Percentiles rank a stretch among this genome's conserved stretches.
Evolutionary conservation across 768 basidiomycete genomes (phyloP).

Genomic region (Tulasnella sp.): DNA sequence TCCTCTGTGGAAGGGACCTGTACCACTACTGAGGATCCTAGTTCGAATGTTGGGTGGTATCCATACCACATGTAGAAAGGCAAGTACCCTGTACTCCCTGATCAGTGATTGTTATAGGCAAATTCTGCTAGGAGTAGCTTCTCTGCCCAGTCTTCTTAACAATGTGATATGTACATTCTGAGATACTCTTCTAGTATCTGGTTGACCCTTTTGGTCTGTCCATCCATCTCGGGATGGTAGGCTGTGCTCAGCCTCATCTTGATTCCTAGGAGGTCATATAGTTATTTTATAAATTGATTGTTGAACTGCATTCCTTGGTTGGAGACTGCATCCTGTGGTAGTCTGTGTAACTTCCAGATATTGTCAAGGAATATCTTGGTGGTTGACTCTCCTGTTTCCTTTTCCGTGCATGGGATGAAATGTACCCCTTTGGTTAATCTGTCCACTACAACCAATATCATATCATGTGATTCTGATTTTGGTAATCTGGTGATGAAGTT

Average conservation of each 20-base stretch:
- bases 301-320: constrained; percentile 11
- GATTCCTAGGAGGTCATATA: constrained; percentile 21
- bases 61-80: constrained; percentile 31
- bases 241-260: constrained; percentile 29
- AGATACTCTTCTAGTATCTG: constrained; percentile 32
- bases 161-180: constrained; percentile 27
- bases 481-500: constrained; percentile 32
- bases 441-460: constrained; percentile 32
- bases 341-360: constrained; percentile 23
- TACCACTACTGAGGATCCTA: background rate
- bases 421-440: constrained; percentile 32
- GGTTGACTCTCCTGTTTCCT: constrained; percentile 25
- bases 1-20: constrained; percentile 4
- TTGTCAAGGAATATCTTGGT: constrained; percentile 31
- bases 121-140: constrained; percentile 34
- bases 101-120: constrained; percentile 30
- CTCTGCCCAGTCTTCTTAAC: constrained; percentile 35
- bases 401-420: constrained; percentile 31
- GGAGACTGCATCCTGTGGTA: background rate
- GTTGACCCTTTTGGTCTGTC: constrained; percentile 27
- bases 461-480: constrained; percentile 15
- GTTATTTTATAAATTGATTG: background rate
- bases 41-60: constrained; percentile 21
- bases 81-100: constrained; percentile 27
- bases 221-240: constrained; percentile 36